Base-by-base conservation (phyloP, 139 green algal species). In the Microglena sp. region DNA sequence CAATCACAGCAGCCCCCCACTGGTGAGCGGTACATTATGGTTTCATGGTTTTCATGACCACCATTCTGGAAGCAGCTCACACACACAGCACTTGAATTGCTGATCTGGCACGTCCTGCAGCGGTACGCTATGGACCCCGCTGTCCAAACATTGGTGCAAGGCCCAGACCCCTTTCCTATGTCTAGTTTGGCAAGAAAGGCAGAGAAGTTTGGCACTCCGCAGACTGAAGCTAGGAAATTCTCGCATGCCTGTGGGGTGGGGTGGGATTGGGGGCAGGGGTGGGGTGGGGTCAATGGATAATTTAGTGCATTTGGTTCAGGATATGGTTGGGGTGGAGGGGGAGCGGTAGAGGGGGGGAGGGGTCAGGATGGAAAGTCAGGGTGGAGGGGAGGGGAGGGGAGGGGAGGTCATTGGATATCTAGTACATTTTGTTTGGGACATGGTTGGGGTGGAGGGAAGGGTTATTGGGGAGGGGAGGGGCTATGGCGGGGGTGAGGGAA, bases 1-100 rank as follows among this genome's bases (percentile, higher is more conserved):
- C n/a, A n/a, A n/a, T n/a, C n/a, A n/a, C 84, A 90, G 69, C 82
- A 88, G n/a, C 84, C 82, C 3, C 84, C 84, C 8, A 70, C 65
- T 26, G 69, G 69, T 33, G 64, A 70, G 30, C 66, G 74, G 74
- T 88, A 88, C 67, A 83, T 64, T 15, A 26, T n/a, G 22, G 24
- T 11, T 15, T 22, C 50, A n/a, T 26, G 50, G 15, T 6, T 31
- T 26, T 26, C 50, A 6, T 22, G 15, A 6, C 22, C 22, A 59
- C 50, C 50, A 18, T 6, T n/a, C 50, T 59, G 15, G 36, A 58
- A 59, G 61, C 61, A 59, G 40, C 40, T 31, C 24, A 67, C 24
- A 26, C 82, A 90, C 11, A 90, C 68, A 5, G 78, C 81, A 18
- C 55, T 71, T 0, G 67, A 77, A 29, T 35, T 35, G 3, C 55